Conservation (phyloP, 148 eudicot genomes). For the Nepenthes gracilis region DNA sequence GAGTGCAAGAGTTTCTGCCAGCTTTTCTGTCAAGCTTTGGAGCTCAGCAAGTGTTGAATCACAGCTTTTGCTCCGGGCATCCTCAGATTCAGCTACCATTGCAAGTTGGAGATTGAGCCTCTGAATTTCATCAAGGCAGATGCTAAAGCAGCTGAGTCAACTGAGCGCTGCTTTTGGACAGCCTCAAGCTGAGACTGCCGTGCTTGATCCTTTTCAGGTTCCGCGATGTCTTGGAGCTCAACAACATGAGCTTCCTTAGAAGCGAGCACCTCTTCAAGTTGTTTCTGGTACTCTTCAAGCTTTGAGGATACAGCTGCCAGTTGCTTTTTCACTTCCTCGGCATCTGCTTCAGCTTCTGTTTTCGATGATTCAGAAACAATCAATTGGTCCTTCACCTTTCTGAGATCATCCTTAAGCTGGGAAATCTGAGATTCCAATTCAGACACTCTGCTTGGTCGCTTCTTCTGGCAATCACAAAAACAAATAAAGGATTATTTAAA, state of each 20-base stretch:
- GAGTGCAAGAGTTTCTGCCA: slow-evolving; percentile 34
- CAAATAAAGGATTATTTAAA: not conserved
- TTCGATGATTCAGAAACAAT: slow-evolving; percentile 39
- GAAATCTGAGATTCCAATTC: slow-evolving; percentile 72
- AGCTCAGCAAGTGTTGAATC: slow-evolving; percentile 38
- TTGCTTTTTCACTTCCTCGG: slow-evolving; percentile 47
- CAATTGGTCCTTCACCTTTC: slow-evolving; percentile 57
- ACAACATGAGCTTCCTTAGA: slow-evolving; percentile 21
- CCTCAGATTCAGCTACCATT: slow-evolving; percentile 30
- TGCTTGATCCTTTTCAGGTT: slow-evolving; percentile 19
- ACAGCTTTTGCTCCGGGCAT: slow-evolving; percentile 18
- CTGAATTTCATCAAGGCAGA: slow-evolving; percentile 49
- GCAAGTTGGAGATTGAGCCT: slow-evolving; percentile 48
- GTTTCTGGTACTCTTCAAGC: slow-evolving; percentile 56
- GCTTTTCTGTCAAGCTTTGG: slow-evolving; percentile 35
- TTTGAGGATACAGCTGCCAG: slow-evolving; percentile 42
- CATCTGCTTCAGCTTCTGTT: slow-evolving; percentile 50
- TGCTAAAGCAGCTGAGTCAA: slow-evolving; percentile 34
- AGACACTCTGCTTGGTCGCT: slow-evolving; percentile 47
- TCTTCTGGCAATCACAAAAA: slow-evolving; percentile 28
- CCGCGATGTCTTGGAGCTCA: slow-evolving; percentile 23
- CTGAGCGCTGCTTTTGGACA: slow-evolving; percentile 20
- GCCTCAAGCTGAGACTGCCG: slow-evolving; percentile 30
- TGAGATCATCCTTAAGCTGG: slow-evolving; percentile 70
- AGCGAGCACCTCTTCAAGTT: slow-evolving; percentile 26